Percentiles rank a stretch among this genome's conserved stretches.
phyloP scores from a whole-genome alignment of 768 basidiomycete genomes.

The Tricholoma hemisulphureum region DNA sequence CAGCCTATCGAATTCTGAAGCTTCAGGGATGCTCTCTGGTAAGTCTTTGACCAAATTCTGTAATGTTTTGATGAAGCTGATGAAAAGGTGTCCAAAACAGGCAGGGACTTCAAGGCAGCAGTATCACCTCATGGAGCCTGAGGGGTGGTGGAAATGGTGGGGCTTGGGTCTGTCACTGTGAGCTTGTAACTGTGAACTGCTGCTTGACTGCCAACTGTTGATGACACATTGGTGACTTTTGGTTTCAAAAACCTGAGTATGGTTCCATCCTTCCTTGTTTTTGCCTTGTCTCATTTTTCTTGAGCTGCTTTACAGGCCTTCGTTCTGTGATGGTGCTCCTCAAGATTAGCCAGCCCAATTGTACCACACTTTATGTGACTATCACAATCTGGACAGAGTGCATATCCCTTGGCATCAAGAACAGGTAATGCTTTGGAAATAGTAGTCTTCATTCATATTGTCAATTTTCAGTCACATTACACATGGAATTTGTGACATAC shows the following conservation, averaged over 20 bases:
- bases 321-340: slow-evolving; percentile 13
- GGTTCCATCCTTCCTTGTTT: slow-evolving; percentile 8
- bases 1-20: neutral
- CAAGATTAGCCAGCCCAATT: slow-evolving; percentile 17
- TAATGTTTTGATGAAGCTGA: neutral
- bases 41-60: neutral
- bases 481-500: neutral
- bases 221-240: neutral
- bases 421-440: neutral
- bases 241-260: slow-evolving; percentile 9
- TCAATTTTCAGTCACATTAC: neutral
- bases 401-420: slow-evolving; percentile 13
- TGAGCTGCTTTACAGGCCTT: slow-evolving; percentile 10
- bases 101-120: neutral
- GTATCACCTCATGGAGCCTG: neutral
- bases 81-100: neutral
- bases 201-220: neutral
- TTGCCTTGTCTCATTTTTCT: slow-evolving; percentile 15
- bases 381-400: slow-evolving; percentile 21
- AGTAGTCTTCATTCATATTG: neutral
- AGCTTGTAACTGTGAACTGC: neutral
- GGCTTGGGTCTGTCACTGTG: neutral
- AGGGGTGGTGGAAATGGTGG: neutral
- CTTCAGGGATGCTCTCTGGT: neutral
- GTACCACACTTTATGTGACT: slow-evolving; percentile 17